These are phyloP conservation scores for Aspergillus asperescens DNA, from an alignment of 495 filamentous ascomycete genomes.

Conservation along the genomic window DNA sequence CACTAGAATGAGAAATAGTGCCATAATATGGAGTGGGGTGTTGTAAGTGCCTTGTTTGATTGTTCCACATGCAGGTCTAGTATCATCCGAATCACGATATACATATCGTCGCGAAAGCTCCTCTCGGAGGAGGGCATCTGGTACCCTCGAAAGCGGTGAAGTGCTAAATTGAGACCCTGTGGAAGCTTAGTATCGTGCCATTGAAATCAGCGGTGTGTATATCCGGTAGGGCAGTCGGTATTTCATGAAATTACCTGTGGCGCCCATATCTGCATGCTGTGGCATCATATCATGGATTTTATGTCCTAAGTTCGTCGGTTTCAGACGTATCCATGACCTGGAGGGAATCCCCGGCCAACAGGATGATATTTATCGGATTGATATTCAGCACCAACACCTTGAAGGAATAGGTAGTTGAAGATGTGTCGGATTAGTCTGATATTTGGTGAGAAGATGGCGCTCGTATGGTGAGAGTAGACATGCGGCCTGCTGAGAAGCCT, in stretches of 20 bases:
- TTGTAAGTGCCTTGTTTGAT: constrained; percentile 56
- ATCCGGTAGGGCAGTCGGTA: constrained; percentile 1
- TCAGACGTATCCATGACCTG: constrained; percentile 19
- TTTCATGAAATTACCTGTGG: constrained; percentile 11
- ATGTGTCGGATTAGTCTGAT: too few species aligned
- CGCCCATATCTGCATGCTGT: constrained; percentile 3
- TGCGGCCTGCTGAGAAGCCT: too few species aligned
- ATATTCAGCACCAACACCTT: too few species aligned
- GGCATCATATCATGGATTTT: neutral
- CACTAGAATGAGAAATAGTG: constrained; percentile 67
- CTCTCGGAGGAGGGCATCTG: constrained; percentile 29
- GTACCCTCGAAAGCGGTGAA: constrained; percentile 24
- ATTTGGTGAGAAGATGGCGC: neutral
- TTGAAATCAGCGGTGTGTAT: constrained; percentile 3
- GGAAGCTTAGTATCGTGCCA: neutral
- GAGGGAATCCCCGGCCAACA: neutral
- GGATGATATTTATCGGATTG: too few species aligned
- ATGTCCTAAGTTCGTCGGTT: neutral
- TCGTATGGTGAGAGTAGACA: neutral
- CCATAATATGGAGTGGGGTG: constrained; percentile 64
- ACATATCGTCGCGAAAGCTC: constrained; percentile 31
- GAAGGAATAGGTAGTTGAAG: too few species aligned
- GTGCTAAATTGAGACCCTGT: constrained; percentile 23
- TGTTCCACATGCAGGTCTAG: constrained; percentile 55
- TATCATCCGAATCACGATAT: constrained; percentile 13